Base-by-base conservation (phyloP, 352 stramenopile genomes). In the Globisporangium spiculum region DNA sequence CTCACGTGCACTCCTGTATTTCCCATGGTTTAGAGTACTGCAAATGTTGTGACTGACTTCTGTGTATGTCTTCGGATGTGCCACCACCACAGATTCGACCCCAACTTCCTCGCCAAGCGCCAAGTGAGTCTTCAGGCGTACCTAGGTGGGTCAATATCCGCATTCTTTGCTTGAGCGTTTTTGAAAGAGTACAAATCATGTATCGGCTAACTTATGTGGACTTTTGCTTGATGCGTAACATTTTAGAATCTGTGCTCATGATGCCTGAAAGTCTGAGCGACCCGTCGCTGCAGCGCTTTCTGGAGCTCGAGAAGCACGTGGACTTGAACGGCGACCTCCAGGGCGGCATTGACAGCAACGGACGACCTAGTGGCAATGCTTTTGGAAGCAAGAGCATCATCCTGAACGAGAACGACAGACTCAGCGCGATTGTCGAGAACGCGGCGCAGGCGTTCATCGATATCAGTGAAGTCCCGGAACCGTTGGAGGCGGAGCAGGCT, bases 291-390 rank as follows among this genome's bases (percentile, higher is more conserved):
- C 81, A 87, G 69, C 86, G 92, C 62, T 94, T 94, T 59, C 46
- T 94, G 57, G 84, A 94, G 53, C 66, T 94, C 12, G 86, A 94
- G 60, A 92, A 90, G 73, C 83, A 92, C 50, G 68, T 94, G 63
- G 86, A 92, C 41, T 71, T 91, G 34, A 73, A 86, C 38, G 79
- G 71, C 65, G 83, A 90, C 34, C 50, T 84, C 46, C 73, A 76
- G 50, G 71, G 64, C 1, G 74, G 71, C 22, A 34, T 68, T 3
- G 79, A 76, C 7, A 86, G 75, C 68, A 87, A 87, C 48, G 74
- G 75, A 9, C 71, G 81, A 63, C 81, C 76, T 18, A 91, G 80
- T 22, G 18, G 4, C 50, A 78, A 72, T 6, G 71, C 78, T 57
- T 79, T 79, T 60, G 75, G 72, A 2, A 77, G 75, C 67, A 92